phyloP scores from a whole-genome alignment of 1,284 basidiomycete genomes.

The Mycosarcoma maydis region DNA sequence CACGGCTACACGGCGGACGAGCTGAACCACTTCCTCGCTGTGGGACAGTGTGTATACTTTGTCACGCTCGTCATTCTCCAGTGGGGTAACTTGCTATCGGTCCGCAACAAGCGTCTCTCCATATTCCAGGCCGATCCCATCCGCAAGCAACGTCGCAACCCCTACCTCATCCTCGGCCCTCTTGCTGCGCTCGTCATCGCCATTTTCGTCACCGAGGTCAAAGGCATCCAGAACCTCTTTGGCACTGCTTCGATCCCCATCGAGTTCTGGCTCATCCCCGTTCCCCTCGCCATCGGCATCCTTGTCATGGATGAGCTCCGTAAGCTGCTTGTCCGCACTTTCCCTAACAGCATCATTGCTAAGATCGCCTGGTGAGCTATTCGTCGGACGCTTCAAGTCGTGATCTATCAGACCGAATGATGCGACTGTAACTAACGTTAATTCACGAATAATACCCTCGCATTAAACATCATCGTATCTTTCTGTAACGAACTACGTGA shows the following conservation, averaged over 20 bases:
- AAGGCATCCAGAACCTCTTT: constrained; percentile 39
- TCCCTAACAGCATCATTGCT: constrained; percentile 60
- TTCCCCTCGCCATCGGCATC: constrained; percentile 68
- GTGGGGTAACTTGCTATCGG: constrained; percentile 69
- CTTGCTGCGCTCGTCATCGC: constrained; percentile 45
- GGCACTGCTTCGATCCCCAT: constrained; percentile 68
- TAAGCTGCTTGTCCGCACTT: constrained; percentile 58
- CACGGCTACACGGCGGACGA: constrained; percentile 69
- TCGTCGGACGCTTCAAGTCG: too few relatives aligned
- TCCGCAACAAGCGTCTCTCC: constrained; percentile 71
- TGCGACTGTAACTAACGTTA: too few relatives aligned
- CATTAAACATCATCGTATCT: too few relatives aligned
- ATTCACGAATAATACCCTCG: too few relatives aligned
- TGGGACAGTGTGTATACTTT: constrained; percentile 68
- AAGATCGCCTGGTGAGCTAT: constrained; percentile 63
- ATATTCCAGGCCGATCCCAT: constrained; percentile 64
- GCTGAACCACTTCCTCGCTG: constrained; percentile 68
- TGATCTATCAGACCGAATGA: too few relatives aligned
- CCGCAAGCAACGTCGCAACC: constrained; percentile 38
- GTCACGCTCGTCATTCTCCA: constrained; percentile 77
- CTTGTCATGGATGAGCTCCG: constrained; percentile 66
- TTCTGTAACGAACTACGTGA: too few relatives aligned
- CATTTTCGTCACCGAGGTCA: constrained; percentile 56
- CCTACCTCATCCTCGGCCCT: constrained; percentile 46
- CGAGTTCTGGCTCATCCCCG: constrained; percentile 71